These are phyloP conservation scores for Orbilia blumenaviensis DNA, from an alignment of 2,329 filamentous ascomycete species.

Conservation along the genomic window DNA sequence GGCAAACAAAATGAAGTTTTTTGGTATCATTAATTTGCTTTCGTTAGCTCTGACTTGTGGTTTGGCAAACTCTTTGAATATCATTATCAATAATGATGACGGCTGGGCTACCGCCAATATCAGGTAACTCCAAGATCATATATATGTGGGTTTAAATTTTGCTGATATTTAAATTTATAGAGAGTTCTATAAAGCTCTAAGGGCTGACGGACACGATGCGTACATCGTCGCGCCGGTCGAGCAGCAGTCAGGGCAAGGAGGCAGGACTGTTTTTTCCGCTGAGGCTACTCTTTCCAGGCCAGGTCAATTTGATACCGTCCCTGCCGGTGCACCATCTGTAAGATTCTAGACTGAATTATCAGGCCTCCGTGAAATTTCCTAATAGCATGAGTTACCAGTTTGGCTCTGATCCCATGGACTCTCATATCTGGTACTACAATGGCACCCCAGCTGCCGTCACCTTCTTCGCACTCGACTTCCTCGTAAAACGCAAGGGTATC, in stretches of 20 bases:
- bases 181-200: conserved; percentile 62
- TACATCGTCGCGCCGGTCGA: conserved; percentile 62
- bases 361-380: too few species aligned
- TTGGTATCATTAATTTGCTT: not conserved
- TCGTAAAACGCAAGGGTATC: conserved; percentile 64
- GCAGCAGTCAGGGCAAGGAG: conserved; percentile 64
- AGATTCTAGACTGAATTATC: not conserved
- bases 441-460: conserved; percentile 69
- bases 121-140: conserved; percentile 31
- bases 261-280: conserved; percentile 63
- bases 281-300: conserved; percentile 62
- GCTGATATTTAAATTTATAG: conserved; percentile 30
- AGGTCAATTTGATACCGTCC: conserved; percentile 64
- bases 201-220: conserved; percentile 61
- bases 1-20: conserved; percentile 30
- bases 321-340: conserved; percentile 64
- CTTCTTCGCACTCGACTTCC: conserved; percentile 68
- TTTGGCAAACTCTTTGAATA: conserved; percentile 20
- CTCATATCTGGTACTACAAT: conserved; percentile 70
- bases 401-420: conserved; percentile 66
- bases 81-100: conserved; percentile 60
- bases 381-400: too few species aligned
- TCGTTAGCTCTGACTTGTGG: conserved; percentile 8
- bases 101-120: conserved; percentile 63
- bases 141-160: not conserved